Conservation (phyloP, 1,284 basidiomycete species). For the Rhizoctonia solani region DNA sequence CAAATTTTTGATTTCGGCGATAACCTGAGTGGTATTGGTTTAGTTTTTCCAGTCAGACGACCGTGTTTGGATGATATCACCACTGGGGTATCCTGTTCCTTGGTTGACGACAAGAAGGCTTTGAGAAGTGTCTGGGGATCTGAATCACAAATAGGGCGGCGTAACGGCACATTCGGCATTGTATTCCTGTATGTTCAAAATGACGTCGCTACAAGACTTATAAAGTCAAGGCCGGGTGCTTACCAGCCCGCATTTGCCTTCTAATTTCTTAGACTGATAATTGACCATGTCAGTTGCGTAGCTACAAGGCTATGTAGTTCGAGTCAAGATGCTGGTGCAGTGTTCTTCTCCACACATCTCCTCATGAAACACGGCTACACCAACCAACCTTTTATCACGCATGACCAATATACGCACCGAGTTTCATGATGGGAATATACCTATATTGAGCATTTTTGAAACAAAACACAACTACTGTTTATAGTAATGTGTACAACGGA, state of each 20-base stretch:
- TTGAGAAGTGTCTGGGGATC: not conserved
- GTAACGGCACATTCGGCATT: not conserved
- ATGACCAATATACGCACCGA: not conserved
- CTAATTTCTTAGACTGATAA: not conserved
- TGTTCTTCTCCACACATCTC: not conserved
- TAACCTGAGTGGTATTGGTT: not conserved
- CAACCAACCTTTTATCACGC: not conserved
- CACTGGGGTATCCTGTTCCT: not conserved
- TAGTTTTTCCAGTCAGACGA: conserved; percentile 15
- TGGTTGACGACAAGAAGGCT: not conserved
- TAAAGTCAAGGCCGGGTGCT: no score
- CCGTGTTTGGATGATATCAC: conserved; percentile 32
- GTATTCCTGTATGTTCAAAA: no score
- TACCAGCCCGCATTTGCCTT: no score
- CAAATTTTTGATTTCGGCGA: conserved; percentile 31
- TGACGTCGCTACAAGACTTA: no score
- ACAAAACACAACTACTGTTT: not conserved
- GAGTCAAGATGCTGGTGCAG: not conserved
- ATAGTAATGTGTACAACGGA: conserved; percentile 2
- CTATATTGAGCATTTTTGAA: not conserved
- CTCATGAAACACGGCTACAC: not conserved
- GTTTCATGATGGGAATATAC: not conserved
- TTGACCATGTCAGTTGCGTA: not conserved
- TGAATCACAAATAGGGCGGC: not conserved
- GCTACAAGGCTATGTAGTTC: not conserved